Conservation (phyloP, 1,284 basidiomycete genomes). For the Puccinia coronata region DNA sequence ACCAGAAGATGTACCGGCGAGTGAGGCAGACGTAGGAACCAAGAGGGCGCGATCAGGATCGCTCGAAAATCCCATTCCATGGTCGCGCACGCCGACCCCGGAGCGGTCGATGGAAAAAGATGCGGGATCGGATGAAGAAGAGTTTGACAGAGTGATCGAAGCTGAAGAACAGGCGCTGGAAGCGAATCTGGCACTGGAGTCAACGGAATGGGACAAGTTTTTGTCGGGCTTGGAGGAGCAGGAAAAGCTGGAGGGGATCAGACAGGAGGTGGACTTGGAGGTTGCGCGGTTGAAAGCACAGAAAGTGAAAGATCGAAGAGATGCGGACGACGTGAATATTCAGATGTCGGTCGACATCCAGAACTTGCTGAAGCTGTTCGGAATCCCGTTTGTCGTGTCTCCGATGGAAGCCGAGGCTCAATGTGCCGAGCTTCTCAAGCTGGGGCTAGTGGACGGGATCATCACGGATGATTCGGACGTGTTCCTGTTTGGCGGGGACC, state of each 20-base stretch:
- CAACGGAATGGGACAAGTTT: constrained; percentile 43
- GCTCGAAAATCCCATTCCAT: constrained; percentile 24
- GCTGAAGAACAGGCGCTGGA: constrained; percentile 38
- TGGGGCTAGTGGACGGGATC: constrained; percentile 89
- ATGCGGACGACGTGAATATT: constrained; percentile 41
- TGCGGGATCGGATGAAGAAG: constrained; percentile 32
- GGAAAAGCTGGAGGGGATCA: constrained; percentile 26
- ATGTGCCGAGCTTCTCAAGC: constrained; percentile 83
- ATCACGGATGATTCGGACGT: constrained; percentile 99
- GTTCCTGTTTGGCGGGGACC: constrained; percentile 81
- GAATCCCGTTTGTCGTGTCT: constrained; percentile 96
- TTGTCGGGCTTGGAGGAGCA: constrained; percentile 32
- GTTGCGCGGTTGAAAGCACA: constrained; percentile 26
- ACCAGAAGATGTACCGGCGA: background rate
- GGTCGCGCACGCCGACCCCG: constrained; percentile 35
- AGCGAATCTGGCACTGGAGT: constrained; percentile 15
- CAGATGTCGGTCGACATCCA: constrained; percentile 47
- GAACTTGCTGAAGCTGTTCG: constrained; percentile 76
- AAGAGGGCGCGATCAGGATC: background rate
- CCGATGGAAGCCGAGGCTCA: constrained; percentile 99
- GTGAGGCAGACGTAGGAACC: background rate
- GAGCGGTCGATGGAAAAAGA: constrained; percentile 9
- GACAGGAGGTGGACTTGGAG: constrained; percentile 31
- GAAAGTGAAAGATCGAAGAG: constrained; percentile 38
- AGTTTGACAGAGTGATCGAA: constrained; percentile 31